These are phyloP conservation scores for Myriangium duriaei DNA, from an alignment of 2,329 filamentous ascomycete genomes.

Conservation along the genomic window DNA sequence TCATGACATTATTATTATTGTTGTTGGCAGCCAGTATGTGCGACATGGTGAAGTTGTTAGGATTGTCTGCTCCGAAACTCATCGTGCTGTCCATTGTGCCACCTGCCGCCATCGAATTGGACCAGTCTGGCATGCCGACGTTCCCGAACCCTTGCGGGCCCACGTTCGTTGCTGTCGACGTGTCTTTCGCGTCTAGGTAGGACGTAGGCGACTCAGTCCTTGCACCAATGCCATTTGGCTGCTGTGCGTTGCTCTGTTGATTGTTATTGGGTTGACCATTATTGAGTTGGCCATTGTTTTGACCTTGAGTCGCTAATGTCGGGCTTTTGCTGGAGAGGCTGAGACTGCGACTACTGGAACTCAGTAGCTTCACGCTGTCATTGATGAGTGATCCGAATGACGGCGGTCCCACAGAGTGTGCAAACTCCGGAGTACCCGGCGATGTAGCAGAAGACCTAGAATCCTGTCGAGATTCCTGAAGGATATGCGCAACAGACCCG, in stretches of 20 bases:
- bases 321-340: conserved; percentile 2
- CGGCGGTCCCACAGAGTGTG: conserved; percentile 2
- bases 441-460: neutral
- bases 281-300: too few species aligned
- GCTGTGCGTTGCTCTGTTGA: neutral
- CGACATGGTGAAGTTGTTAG: conserved; percentile 6
- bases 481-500: conserved; percentile 17
- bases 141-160: neutral
- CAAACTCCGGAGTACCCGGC: neutral
- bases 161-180: neutral
- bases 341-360: neutral
- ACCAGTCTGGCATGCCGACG: neutral
- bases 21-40: neutral
- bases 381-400: conserved; percentile 5
- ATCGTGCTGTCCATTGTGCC: neutral
- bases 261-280: neutral
- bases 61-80: conserved; percentile 6
- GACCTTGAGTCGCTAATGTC: too few species aligned
- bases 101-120: neutral
- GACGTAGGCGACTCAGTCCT: too few species aligned
- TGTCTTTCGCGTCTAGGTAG: neutral
- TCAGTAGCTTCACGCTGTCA: neutral
- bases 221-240: neutral
- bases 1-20: neutral
- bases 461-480: conserved; percentile 14